Base-by-base conservation (phyloP, 2,329 filamentous ascomycete species). In the Aspergillus quadrilineatus region DNA sequence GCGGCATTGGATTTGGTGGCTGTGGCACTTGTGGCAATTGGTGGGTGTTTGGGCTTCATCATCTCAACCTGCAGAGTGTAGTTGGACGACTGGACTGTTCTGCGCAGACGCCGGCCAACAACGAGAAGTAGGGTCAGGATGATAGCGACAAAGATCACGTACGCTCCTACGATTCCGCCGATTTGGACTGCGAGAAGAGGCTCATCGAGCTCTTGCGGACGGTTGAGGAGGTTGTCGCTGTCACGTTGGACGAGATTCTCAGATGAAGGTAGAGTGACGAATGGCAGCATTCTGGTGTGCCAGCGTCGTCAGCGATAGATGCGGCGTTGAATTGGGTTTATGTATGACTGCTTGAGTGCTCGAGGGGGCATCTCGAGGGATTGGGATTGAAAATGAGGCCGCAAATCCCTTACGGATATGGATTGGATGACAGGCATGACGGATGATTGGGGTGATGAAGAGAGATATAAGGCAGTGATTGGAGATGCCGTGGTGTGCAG, bases 161-260 rank as follows among this genome's bases (percentile, higher is more conserved):
- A 97, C 57, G 89, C 87, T 59, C 87, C 91, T 57, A 93, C 82
- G 58, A 97, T 89, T 63, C 87, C 90, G 61, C 89, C 88, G 64
- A 97, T 87, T 73, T 97, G 88, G 57, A 85, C 87, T 15, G 92
- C 90, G 22, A 97, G 83, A 55, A 88, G 85, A 15, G 81, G 75
- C 61, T 77, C 77, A 70, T 92, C 36, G 10, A 39, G 36, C 12
- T 39, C 80, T 65, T 85, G 79, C 48, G 85, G 72, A 17, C 60
- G 61, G 4, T 53, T 55, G 4, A 53, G 60, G n/a, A 58, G 50
- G 46, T 59, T 50, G 9, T 47, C 28, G 47, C 50, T 60, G 12
- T 50, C 56, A 37, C 58, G 61, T 50, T 49, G 58, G 45, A 42
- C 43, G 50, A 60, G 49, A n/a, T 57, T 52, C 22, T 22, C 34